Conservation (phyloP, 225 moss, liverwort and hornwort genomes). For the Bryoerythrophyllum caledonicum region DNA sequence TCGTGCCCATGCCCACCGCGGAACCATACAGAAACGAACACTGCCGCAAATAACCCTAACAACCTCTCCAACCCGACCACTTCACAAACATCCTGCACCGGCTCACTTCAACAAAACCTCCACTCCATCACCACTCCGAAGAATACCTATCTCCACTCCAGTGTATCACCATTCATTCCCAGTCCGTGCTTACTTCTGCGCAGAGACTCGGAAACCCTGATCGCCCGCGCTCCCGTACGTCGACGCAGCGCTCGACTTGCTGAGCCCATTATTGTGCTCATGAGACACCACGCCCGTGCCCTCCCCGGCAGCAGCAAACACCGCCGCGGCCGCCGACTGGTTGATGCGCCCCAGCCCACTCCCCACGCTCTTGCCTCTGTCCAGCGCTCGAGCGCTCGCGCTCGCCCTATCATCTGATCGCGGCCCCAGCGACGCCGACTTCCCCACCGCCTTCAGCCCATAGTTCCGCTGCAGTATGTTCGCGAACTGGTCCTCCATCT, state of each 20-base stretch:
- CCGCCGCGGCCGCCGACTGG: slow-evolving; percentile 47
- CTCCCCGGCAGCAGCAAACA: slow-evolving; percentile 6
- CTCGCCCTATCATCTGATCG: slow-evolving; percentile 44
- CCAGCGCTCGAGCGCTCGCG: slow-evolving; percentile 39
- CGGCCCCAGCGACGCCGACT: slow-evolving; percentile 60
- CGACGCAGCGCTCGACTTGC: slow-evolving; percentile 31
- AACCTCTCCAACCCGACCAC: background rate
- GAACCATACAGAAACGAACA: background rate
- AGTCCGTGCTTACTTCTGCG: slow-evolving; percentile 39
- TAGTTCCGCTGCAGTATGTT: slow-evolving; percentile 61
- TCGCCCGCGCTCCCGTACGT: slow-evolving; percentile 44
- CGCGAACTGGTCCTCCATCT: slow-evolving; percentile 63
- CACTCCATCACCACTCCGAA: background rate
- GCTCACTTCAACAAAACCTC: background rate
- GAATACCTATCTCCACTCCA: no score
- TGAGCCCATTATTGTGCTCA: slow-evolving; percentile 40
- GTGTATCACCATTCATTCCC: no score
- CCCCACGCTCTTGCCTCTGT: slow-evolving; percentile 56
- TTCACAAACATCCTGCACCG: no score
- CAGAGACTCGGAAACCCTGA: slow-evolving; percentile 60
- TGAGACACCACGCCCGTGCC: slow-evolving; percentile 21
- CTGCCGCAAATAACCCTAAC: background rate
- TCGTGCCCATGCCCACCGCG: no score
- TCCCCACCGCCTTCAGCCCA: slow-evolving; percentile 54
- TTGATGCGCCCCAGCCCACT: slow-evolving; percentile 52